A percentile compares a stretch with the other conserved stretches of the same genome.
These are phyloP conservation scores for Nematodospora anomalae DNA, from an alignment of 1,139 yeast species.

Conservation along the genomic window DNA sequence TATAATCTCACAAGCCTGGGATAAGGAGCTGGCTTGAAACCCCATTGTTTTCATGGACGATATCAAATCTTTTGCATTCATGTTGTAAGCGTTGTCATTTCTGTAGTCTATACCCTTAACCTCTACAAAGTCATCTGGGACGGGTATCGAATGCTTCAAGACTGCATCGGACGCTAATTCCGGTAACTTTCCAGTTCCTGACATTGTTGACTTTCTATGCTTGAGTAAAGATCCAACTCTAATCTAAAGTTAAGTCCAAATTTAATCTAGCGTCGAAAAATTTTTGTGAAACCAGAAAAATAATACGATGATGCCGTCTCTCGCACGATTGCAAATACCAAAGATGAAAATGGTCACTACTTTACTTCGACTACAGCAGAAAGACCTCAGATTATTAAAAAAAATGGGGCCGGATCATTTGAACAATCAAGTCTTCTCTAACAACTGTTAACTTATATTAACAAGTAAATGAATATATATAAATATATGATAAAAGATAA, in stretches of 20 bases:
- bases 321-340: not conserved
- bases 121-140: conserved; percentile 72
- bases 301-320: not conserved
- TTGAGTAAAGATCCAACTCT: no score
- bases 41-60: conserved; percentile 92
- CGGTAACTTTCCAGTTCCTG: conserved; percentile 39
- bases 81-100: conserved; percentile 62
- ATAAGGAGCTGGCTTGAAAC: conserved; percentile 89
- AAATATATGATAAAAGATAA: no score
- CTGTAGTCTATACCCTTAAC: conserved; percentile 91
- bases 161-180: conserved; percentile 84
- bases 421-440: no score
- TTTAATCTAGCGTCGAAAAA: not conserved
- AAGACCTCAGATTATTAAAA: no score
- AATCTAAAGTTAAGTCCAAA: no score
- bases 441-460: no score
- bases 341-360: not conserved
- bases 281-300: not conserved
- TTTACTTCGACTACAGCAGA: not conserved
- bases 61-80: conserved; percentile 76
- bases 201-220: no score
- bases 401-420: no score
- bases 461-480: no score
- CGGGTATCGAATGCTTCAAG: conserved; percentile 79
- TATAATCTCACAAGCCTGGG: conserved; percentile 87